Base-by-base conservation (phyloP, 306 rosid genomes). In the Medicago ruthenica region DNA sequence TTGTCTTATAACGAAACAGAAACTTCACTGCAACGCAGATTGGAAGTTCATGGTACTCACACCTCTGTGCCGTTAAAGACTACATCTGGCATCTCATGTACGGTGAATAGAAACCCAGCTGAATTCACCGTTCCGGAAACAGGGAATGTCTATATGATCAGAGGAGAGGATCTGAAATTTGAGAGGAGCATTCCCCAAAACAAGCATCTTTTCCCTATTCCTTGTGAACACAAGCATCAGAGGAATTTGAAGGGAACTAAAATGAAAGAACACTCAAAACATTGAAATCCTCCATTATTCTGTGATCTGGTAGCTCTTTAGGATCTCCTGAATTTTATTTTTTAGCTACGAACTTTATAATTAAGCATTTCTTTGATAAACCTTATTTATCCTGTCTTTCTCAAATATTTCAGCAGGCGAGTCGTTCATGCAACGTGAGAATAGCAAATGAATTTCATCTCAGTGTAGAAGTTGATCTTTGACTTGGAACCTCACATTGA, bases 51-150 rank as follows among this genome's bases (percentile, higher is more conserved):
- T 78, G 83, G 84, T 75, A 57, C 76, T 57, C 79, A 75, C 62
- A 76, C 86, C 72, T 45, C 79, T 65, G 22, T 76, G 83, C 88
- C 83, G 13, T 75, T 75, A 12, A 87, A 77, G 76, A 85, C 67
- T 66, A 75, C 74, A 70, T 53, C 71, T 7, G 89, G 79, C 41
- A 70, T 67, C 76, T 58, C 81, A 31, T 96, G 99, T 80, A 39
- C 67, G 60, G 57, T 85, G 55, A 96, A 96, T 80, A 88, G 80
- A 85, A 96, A 96, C 73, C 99, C 99, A n/a, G 97, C 99, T 75
- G 99, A 96, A 27, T 93, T 96, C 82, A 80, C 86, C 79, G 17
- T 74, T 57, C 96, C 90, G 1, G 96, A 81, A 59, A 73, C 85
- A 37, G 90, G 88, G 79, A 92, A 90, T 77, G 71, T 34, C 44